Base-by-base conservation (phyloP, 2,329 filamentous ascomycete species). In the Coniochaeta sp. region DNA sequence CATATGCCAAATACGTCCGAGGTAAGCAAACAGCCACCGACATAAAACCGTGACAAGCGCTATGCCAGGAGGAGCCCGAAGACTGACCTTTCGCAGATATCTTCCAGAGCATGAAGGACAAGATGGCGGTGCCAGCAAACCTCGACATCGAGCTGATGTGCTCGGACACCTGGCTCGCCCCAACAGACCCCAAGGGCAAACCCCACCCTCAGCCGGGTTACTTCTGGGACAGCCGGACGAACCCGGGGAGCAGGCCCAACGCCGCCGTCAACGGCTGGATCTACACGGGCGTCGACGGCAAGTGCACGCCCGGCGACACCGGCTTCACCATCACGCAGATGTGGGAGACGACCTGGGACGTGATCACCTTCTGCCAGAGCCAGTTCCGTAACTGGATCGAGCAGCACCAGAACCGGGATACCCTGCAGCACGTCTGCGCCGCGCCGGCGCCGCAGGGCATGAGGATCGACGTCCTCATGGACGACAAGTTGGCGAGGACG, bases 81-180 rank as follows among this genome's bases (percentile, higher is more conserved):
- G n/a, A n/a, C n/a, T n/a, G n/a, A n/a, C n/a, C n/a, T n/a, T n/a
- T n/a, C n/a, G n/a, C 13, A 33, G 31, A 5, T 5, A 33, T 33
- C 14, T 33, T 33, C 31, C 31, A 33, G 31, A 14, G 9, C 14
- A 7, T 33, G 14, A 28, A 28, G 6, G 12, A 7, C 22, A 24
- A 48, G 6, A 28, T 8, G 13, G 22, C 45, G 5, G 22, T 13
- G 6, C 7, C 20, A 7, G 22, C 28, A 24, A 30, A 28, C 8
- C 12, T 48, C n/a, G 45, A 48, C n/a, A n/a, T 48, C 26, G 22
- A 48, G 26, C n/a, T n/a, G n/a, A n/a, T n/a, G n/a, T 48, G 45
- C 20, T 27, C 24, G n/a, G 45, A 48, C 45, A 22, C 9, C 8
- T 48, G 45, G 45, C 45, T 48, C 20, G 28, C 22, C 45, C 45